phyloP scores from a whole-genome alignment of 2,329 filamentous ascomycete species.

The Thelonectria blattea region DNA sequence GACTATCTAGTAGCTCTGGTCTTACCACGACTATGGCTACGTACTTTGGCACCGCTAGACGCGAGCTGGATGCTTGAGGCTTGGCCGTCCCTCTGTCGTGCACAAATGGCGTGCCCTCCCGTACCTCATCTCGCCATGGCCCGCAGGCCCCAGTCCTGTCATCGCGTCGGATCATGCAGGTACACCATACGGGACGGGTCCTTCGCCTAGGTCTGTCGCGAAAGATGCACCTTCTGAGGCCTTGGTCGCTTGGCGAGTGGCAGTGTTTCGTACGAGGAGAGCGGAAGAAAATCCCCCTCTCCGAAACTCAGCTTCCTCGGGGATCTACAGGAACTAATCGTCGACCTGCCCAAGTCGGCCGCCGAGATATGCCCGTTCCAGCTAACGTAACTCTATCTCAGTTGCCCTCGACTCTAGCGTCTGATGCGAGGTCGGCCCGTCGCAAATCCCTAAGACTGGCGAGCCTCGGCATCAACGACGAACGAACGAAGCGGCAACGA shows the following conservation, averaged over 20 bases:
- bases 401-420: not conserved
- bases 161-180: constrained; percentile 34
- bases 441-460: not conserved
- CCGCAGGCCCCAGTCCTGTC: constrained; percentile 29
- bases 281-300: not conserved
- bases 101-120: constrained; percentile 33
- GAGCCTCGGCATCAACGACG: constrained; percentile 3
- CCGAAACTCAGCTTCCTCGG: not conserved
- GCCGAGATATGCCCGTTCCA: constrained; percentile 20
- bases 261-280: not conserved
- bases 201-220: not conserved
- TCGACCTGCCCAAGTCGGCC: constrained; percentile 13
- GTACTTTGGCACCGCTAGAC: not conserved
- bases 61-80: constrained; percentile 11
- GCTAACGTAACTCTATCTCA: constrained; percentile 12
- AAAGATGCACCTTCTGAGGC: not conserved
- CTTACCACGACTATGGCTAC: too few relatives aligned
- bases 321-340: constrained; percentile 9
- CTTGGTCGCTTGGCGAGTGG: not conserved
- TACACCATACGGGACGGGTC: constrained; percentile 13
- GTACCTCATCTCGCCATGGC: constrained; percentile 30
- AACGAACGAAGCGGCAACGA: not conserved
- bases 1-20: not conserved
- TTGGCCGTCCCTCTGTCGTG: constrained; percentile 15
- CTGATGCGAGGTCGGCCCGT: not conserved